Base-by-base conservation (phyloP, 352 stramenopile genomes). In the Globisporangium emineosum region DNA sequence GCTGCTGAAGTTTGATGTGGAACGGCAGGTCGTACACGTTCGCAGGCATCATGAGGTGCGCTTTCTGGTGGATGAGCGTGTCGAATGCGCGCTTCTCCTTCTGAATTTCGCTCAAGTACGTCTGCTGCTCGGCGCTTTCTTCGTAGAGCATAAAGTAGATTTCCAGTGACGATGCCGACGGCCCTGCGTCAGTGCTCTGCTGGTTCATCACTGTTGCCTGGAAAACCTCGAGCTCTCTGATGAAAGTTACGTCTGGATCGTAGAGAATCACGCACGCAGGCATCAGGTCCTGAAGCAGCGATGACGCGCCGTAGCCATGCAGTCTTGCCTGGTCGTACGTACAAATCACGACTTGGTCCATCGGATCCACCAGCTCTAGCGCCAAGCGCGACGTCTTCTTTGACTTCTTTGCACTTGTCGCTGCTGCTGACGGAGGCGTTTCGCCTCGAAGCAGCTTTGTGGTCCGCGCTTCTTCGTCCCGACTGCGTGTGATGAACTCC, bases 61-160 rank as follows among this genome's bases (percentile, higher is more conserved):
- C 88, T 75, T 99, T 99, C 70, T 98, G 90, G 65, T 98, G 78
- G 62, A 99, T 99, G 10, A 99, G 81, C 37, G 84, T 88, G 51
- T 98, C 96, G 75, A 99, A 99, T 4, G 96, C 85, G 19, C 96
- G 90, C 70, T 98, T 97, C 71, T 99, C 97, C n/a, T 83, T 78
- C 68, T 97, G 88, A 42, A 99, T 88, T 51, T 95, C 78, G 55
- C 93, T 98, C 63, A 98, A 71, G 64, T 99, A 99, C 21, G 84
- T 88, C 64, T 98, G 96, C 70, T 99, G 90, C 73, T 99, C 97
- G 4, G 94, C 93, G 73, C 91, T 98, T 57, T 98, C 89, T 64
- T 98, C 86, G 77, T 98, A 99, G 55, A 98, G 79, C 71, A 99
- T 90, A 59, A 99, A 98, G 68, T 98, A 99, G 25, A 99, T 89